Evolutionary conservation across 108 stramenopile genomes (phyloP).

Genomic region (Chaetoceros muelleri): DNA sequence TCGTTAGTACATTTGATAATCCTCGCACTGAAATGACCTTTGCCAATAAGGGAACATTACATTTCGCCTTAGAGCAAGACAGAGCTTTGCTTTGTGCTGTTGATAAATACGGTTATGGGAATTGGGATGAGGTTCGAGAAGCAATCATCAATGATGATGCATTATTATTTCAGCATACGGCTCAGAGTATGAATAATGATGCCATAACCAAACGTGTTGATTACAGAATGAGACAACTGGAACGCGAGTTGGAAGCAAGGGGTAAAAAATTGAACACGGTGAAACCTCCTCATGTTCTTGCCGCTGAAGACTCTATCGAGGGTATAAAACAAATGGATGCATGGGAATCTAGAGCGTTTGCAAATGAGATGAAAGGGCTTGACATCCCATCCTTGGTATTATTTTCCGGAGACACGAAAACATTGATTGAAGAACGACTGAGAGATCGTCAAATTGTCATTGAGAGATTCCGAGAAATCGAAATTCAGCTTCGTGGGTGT

Average conservation of each 20-base stretch:
- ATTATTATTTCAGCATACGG: slow-evolving; percentile 74
- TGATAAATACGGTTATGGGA: slow-evolving; percentile 77
- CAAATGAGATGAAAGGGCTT: slow-evolving; percentile 44
- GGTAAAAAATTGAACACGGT: slow-evolving; percentile 61
- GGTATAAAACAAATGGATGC: slow-evolving; percentile 66
- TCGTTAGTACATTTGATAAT: slow-evolving; percentile 71
- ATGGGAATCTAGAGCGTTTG: slow-evolving; percentile 60
- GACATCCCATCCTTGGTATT: slow-evolving; percentile 29
- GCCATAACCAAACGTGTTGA: slow-evolving; percentile 77
- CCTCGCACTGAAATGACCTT: slow-evolving; percentile 78
- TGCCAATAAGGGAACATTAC: slow-evolving; percentile 82
- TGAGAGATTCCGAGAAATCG: slow-evolving; percentile 63
- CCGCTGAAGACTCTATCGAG: slow-evolving; percentile 64
- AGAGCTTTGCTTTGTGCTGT: slow-evolving; percentile 78
- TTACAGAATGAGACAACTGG: slow-evolving; percentile 86
- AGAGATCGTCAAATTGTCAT: slow-evolving; percentile 50
- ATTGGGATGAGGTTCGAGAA: slow-evolving; percentile 78
- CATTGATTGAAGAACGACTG: slow-evolving; percentile 41
- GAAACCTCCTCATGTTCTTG: slow-evolving; percentile 52
- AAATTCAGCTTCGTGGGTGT: slow-evolving; percentile 70
- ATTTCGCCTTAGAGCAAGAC: slow-evolving; percentile 81
- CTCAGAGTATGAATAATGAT: slow-evolving; percentile 80
- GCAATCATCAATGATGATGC: slow-evolving; percentile 47
- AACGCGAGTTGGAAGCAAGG: slow-evolving; percentile 74
- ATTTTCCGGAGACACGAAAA: slow-evolving; percentile 22